Base-by-base conservation (phyloP, 1,139 yeast genomes). In the Entelexis paramagnoliae region DNA sequence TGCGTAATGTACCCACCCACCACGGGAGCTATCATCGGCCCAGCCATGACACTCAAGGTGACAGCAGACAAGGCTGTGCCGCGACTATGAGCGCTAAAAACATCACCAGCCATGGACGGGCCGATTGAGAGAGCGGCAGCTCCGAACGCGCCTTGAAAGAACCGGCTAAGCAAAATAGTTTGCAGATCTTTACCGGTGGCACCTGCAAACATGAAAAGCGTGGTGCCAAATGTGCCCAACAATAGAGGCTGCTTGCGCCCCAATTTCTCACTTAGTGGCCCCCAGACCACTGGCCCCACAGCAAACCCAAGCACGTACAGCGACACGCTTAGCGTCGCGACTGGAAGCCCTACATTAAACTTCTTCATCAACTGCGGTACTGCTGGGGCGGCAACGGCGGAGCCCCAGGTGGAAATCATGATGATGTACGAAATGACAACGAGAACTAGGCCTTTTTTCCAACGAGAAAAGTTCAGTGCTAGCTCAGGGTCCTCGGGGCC, bases 81-180 rank as follows among this genome's bases (percentile, higher is more conserved):
- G 66, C 95, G 76, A 13, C 71, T 61, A 32, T 66, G 65, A 53
- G 80, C 77, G 56, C 75, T 75, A 63, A 78, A 85, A 71, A 84
- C 72, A 64, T 86, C 95, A 3, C 91, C 81, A 73, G 83, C 80
- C 0, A 84, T 76, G 28, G 93, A 95, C 26, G 94, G 94, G 8
- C 83, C 88, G 36, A 83, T 86, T 16, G 83, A 89, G 62, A 85
- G 66, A 0, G 93, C 85, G 10, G 91, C 86, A 19, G 91, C 85
- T 56, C 93, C 94, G 49, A 80, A 66, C 59, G 80, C 73, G 35
- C 95, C 94, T 24, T 80, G 79, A 63, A 85, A 82, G 66, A 83
- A 85, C 57, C 95, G 75, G 64, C 86, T 77, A 41, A 85, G 67
- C 71, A 85, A 65, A 52, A 85, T 69, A 0, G 93, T 80, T 65